Evolutionary conservation across 1,139 yeast species (phyloP), one percentile per base, ranked within the genome.

Genomic region (Yamadazyma siamensis): DNA sequence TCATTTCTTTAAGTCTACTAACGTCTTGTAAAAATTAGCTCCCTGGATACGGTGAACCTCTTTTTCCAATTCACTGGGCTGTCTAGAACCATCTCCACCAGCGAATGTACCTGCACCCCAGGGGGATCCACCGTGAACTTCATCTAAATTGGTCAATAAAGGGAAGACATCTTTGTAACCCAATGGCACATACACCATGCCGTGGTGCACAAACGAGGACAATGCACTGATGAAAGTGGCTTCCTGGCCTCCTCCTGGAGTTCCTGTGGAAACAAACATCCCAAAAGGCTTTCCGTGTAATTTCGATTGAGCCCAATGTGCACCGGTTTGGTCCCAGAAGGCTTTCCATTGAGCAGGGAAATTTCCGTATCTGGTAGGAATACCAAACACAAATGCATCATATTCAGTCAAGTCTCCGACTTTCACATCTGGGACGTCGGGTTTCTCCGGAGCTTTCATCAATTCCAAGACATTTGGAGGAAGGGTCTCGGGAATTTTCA

Each of bases 61-160:
- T 46, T 57, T 49, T 43, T 72, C 79, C 27, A 59, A 43, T 28
- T 54, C 60, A 28, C 59, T 38, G 13, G 75, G 67, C 36, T 52
- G 56, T 57, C 72, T 65, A 10, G 74, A 60, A 29, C 77, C 78
- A 46, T 69, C 76, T 13, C 58, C 41, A 28, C 67, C 74, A 23
- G 78, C 75, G 39, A 55, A 52, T 12, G 71, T 53, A 38, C 76
- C 77, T 11, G 78, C 66, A 48, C 77, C 77, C 63, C 68, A 73
- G 15, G 77, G 62, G 29, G 75, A 57, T 33, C 65, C 66, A 40
- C 77, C 77, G 38, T 65, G 72, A 23, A 56, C 52, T 44, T 67
- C 73, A 2, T 57, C 57, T 21, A 65, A 38, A 35, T 52, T 52
- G 25, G 69, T 46, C 28, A 67, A 41, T 25, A 56, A 54, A 4